Evolutionary conservation across 1,139 yeast genomes (phyloP), one percentile per base, ranked within the genome.

Genomic region (Eremothecium coryli): DNA sequence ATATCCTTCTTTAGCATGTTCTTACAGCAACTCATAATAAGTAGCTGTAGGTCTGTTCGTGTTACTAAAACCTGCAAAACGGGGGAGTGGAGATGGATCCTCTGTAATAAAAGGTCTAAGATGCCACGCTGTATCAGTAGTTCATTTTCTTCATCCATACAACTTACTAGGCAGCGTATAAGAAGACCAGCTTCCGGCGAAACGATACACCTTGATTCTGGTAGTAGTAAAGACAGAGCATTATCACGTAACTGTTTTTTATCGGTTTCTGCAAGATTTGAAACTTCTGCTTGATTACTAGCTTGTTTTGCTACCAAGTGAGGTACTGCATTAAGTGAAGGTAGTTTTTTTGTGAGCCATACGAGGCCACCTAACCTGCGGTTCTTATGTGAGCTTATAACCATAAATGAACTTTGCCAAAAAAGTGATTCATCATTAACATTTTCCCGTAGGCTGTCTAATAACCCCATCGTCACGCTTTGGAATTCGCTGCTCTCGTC

Each of bases 401-500:
- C 74, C 35, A 82, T 62, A 50, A 82, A 85, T 42, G 86, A 58
- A 36, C 79, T 70, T 46, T 77, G 90, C 98, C 98, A 90, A 56
- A 88, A 90, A 45, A 80, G 75, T 1, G 76, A 56, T 49, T 84
- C 86, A 50, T 85, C 78, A 26, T 65, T 63, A 21, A 85, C 55
- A 32, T 73, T 72, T n/a, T 43, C 46, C 45, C 76, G 74, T 47
- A 86, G 66, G 2, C 62, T 56, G 35, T 78, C 88, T 35, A 90
- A 62, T 26, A 88, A 54, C 1, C 62, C 62, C 38, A 85, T 46
- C 1, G 76, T 71, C 3, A 76, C 71, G 11, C 65, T 66, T 52
- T 81, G 88, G 22, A 79, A 75, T 50, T 90, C 98, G 14, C 90
- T 77, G 30, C 85, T 73, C 45, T 86, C 95, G 48, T 90, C 97